phyloP scores from a whole-genome alignment of 2,329 filamentous ascomycete genomes.

The Fusarium devonianum region DNA sequence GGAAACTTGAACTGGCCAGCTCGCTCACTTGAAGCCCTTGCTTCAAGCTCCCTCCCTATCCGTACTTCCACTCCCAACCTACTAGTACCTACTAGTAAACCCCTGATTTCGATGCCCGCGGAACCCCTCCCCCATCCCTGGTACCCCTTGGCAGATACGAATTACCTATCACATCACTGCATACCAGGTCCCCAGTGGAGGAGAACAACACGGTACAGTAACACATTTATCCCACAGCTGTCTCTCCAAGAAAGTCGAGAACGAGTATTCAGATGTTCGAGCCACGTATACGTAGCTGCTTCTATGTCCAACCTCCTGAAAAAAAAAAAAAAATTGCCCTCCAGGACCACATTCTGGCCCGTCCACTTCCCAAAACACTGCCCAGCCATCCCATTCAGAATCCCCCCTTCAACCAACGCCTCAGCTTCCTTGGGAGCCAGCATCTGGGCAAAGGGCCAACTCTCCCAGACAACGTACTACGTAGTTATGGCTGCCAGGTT shows the following conservation, averaged over 20 bases:
- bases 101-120: slow-evolving; percentile 24
- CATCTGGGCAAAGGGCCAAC: background rate
- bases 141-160: slow-evolving; percentile 6
- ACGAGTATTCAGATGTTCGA: too few species aligned
- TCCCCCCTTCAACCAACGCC: background rate
- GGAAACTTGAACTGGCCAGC: too few species aligned
- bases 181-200: slow-evolving; percentile 23
- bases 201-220: background rate
- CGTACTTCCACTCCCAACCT: too few species aligned
- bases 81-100: background rate
- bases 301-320: too few species aligned
- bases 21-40: background rate
- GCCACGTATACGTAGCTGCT: too few species aligned
- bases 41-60: background rate
- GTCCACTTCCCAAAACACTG: too few species aligned
- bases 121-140: background rate
- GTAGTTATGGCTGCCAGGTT: too few species aligned
- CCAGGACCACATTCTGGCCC: slow-evolving; percentile 28
- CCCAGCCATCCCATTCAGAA: background rate
- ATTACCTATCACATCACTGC: slow-evolving; percentile 18
- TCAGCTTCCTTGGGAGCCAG: too few species aligned
- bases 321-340: slow-evolving; percentile 9
- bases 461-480: too few species aligned
- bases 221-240: too few species aligned
- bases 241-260: too few species aligned